These are phyloP conservation scores for Cryptococcus depauperatus DNA, from an alignment of 1,284 basidiomycete genomes.

Conservation along the genomic window DNA sequence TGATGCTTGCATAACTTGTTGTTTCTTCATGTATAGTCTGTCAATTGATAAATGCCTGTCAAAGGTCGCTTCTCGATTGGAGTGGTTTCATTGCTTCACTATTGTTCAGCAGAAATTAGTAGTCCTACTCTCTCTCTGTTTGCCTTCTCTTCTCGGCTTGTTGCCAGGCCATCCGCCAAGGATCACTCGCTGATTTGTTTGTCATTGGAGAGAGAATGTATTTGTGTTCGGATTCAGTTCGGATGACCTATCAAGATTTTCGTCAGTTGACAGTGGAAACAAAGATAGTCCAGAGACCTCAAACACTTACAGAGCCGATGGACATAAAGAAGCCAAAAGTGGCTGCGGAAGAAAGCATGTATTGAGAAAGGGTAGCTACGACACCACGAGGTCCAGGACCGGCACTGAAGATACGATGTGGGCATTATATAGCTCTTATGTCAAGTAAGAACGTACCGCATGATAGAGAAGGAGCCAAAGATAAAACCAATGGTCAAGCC, in stretches of 20 bases:
- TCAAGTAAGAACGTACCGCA: constrained; percentile 54
- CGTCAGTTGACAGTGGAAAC: neutral
- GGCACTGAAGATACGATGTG: constrained; percentile 1
- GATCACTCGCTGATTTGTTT: constrained; percentile 5
- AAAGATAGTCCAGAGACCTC: neutral
- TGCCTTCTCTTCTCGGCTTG: constrained; percentile 10
- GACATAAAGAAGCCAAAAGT: constrained; percentile 47
- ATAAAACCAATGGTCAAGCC: constrained; percentile 94
- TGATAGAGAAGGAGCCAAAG: constrained; percentile 81
- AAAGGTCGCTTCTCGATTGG: too few relatives aligned
- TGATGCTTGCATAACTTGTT: too few relatives aligned
- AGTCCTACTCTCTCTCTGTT: too few relatives aligned
- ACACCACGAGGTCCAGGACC: constrained; percentile 80
- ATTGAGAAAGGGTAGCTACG: constrained; percentile 80
- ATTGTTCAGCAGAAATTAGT: too few relatives aligned
- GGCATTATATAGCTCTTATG: neutral
- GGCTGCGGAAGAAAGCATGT: constrained; percentile 63
- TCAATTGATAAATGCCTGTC: too few relatives aligned
- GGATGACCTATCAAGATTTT: constrained; percentile 29
- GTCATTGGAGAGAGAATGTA: constrained; percentile 21
- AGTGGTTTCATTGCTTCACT: too few relatives aligned
- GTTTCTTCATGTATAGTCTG: too few relatives aligned
- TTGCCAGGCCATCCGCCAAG: constrained; percentile 12
- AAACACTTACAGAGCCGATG: constrained; percentile 41
- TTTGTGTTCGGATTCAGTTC: constrained; percentile 33